Conservation (phyloP, 768 basidiomycete genomes). For the Suillus hirtellus region DNA sequence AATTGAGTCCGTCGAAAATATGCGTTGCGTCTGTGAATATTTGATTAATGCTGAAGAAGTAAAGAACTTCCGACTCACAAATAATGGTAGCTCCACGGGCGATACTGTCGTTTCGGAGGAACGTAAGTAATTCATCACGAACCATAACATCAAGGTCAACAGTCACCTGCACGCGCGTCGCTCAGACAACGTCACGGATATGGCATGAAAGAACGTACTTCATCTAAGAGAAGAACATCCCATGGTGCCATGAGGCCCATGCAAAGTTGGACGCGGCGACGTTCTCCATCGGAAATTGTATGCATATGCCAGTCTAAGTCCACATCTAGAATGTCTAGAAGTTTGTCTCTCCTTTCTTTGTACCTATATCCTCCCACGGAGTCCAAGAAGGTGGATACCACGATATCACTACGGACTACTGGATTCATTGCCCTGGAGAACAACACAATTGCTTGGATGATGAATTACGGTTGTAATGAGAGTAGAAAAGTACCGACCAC, state of each 20-base stretch:
- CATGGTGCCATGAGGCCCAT: conserved; percentile 95
- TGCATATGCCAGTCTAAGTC: conserved; percentile 98
- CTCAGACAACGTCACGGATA: conserved; percentile 11
- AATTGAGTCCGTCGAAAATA: conserved; percentile 89
- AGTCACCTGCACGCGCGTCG: conserved; percentile 62
- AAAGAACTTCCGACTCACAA: conserved; percentile 48
- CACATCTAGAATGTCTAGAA: conserved; percentile 91
- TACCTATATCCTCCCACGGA: conserved; percentile 95
- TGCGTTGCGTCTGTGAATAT: conserved; percentile 81
- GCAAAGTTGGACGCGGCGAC: conserved; percentile 89
- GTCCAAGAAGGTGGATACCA: conserved; percentile 93
- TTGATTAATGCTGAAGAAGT: conserved; percentile 12
- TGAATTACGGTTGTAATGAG: neutral
- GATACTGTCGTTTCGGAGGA: conserved; percentile 82
- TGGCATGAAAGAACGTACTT: conserved; percentile 50
- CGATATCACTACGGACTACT: conserved; percentile 90
- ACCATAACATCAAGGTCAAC: conserved; percentile 97
- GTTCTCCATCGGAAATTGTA: conserved; percentile 93
- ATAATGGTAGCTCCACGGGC: conserved; percentile 82
- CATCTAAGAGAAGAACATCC: conserved; percentile 92
- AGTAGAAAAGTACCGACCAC: conserved; percentile 54
- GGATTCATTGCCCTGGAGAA: conserved; percentile 90
- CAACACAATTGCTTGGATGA: conserved; percentile 1
- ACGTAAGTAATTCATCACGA: conserved; percentile 84
- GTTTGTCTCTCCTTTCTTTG: conserved; percentile 80